Evolutionary conservation across 1,284 basidiomycete species (phyloP), one percentile per base, ranked within the genome.

Genomic region (Earliella scabrosa): DNA sequence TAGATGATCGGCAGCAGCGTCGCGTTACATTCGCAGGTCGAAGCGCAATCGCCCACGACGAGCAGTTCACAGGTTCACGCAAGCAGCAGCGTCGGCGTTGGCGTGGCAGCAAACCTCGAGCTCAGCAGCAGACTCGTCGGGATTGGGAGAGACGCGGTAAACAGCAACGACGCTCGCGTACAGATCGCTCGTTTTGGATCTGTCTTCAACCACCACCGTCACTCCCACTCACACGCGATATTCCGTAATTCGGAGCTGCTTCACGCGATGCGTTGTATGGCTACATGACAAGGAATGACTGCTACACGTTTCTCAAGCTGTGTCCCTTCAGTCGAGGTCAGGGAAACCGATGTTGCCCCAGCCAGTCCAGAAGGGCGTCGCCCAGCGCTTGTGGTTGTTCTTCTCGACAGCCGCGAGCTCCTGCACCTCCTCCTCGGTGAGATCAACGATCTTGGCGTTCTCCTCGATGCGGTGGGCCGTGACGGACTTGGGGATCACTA

Each of bases 401-500:
- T 86, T 81, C 71, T 87, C 80, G 48, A 88, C 84, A 7, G 64
- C 71, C 13, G 80, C 71, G 40, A 89, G 75, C 64, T 84, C 79
- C 45, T 73, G 64, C 36, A 88, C 74, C 46, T 88, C 87, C 43
- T 81, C 82, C 14, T 79, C 73, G 4, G 77, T 76, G 45, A 88
- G 73, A 63, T 87, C 82, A 54, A 88, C 68, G 59, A 87, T 68
- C 54, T 74, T 82, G 44, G 73, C 63, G 71, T 89, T 88, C 51
- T 71, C 81, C 80, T 79, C 72, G 60, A 88, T 83, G 23, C 87
- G 83, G 35, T 75, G 72, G 54, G 78, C 76, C 9, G 82, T 85
- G 27, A 88, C 86, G 9, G 85, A 87, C 72, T 88, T 88, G 20
- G 83, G 74, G 41, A 88, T 71, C 21, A 87, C 85, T 84, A 52